These are phyloP conservation scores for Ogataea glucozyma DNA, from an alignment of 805 yeast genomes.

Conservation along the genomic window DNA sequence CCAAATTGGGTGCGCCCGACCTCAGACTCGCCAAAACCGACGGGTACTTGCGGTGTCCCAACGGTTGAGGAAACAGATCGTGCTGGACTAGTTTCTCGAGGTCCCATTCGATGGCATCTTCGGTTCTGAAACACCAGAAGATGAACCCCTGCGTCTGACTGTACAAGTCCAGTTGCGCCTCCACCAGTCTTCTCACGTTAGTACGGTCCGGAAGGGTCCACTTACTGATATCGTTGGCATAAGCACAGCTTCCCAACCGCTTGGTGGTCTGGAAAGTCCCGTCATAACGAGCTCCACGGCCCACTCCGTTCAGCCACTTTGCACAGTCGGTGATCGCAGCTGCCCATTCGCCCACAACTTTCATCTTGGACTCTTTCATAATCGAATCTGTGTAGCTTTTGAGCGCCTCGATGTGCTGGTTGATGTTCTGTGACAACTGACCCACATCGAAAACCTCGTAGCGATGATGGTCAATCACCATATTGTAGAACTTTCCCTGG, in stretches of 20 bases:
- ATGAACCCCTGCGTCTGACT: conserved; percentile 55
- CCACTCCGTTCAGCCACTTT: conserved; percentile 68
- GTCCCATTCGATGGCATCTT: conserved; percentile 68
- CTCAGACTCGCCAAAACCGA: conserved; percentile 50
- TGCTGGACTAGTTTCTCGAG: conserved; percentile 48
- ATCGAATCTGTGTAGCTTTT: conserved; percentile 50
- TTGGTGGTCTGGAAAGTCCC: conserved; percentile 46
- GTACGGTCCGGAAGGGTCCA: conserved; percentile 46
- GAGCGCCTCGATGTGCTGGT: conserved; percentile 58
- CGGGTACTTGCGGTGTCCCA: conserved; percentile 65
- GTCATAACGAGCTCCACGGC: conserved; percentile 64
- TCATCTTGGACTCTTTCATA: conserved; percentile 44
- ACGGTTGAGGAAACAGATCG: conserved; percentile 63
- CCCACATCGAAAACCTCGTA: conserved; percentile 82
- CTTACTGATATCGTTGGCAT: conserved; percentile 36
- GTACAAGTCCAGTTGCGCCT: conserved; percentile 60
- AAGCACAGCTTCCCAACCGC: conserved; percentile 47
- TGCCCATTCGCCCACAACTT: conserved; percentile 69
- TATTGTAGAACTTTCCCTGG: conserved; percentile 51
- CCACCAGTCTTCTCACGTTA: conserved; percentile 55
- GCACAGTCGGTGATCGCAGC: conserved; percentile 75
- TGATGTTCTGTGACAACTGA: conserved; percentile 56
- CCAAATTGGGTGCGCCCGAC: background rate
- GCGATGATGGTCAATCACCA: conserved; percentile 84
- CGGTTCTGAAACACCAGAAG: conserved; percentile 74